phyloP scores from a whole-genome alignment of 345 rosid genomes.

The Schrenkiella parvula region DNA sequence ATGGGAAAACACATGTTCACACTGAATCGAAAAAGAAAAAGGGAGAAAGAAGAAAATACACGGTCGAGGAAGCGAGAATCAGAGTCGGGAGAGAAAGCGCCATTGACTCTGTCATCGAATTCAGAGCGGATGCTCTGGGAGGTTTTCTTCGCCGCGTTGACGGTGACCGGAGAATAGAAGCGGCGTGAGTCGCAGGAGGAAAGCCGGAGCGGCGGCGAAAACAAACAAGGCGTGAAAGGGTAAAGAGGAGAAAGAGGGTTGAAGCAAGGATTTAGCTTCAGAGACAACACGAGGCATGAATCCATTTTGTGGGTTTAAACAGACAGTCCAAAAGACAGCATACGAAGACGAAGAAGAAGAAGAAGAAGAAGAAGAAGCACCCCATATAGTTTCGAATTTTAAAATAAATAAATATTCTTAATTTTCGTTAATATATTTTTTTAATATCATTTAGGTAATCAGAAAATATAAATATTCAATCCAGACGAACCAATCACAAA shows the following conservation, averaged over 20 bases:
- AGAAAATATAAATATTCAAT: not conserved
- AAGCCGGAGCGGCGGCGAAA: constrained; percentile 21
- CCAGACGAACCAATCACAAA: too few relatives aligned
- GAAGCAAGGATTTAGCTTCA: constrained; percentile 27
- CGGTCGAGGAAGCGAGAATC: constrained; percentile 82
- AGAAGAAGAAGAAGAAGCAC: not conserved
- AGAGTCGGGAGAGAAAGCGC: constrained; percentile 45
- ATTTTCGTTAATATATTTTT: not conserved
- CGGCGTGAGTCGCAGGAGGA: constrained; percentile 30
- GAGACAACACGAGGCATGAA: constrained; percentile 23
- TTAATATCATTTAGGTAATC: too few relatives aligned
- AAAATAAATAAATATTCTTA: not conserved
- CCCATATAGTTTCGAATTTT: not conserved
- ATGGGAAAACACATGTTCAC: not conserved
- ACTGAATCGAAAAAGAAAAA: not conserved
- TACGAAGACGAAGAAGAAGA: too few relatives aligned
- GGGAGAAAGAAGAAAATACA: constrained; percentile 29
- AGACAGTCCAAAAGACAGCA: not conserved
- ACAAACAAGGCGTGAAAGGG: constrained; percentile 16
- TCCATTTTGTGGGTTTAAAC: constrained; percentile 34
- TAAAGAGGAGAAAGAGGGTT: constrained; percentile 13
- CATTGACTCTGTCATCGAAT: constrained; percentile 55
- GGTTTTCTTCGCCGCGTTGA: constrained; percentile 32
- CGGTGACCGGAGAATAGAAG: constrained; percentile 27
- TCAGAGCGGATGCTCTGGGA: constrained; percentile 41